Evolutionary conservation across 2,329 filamentous ascomycete genomes (phyloP), one percentile per base, ranked within the genome.

Genomic region (Aspergillus puulaauensis): DNA sequence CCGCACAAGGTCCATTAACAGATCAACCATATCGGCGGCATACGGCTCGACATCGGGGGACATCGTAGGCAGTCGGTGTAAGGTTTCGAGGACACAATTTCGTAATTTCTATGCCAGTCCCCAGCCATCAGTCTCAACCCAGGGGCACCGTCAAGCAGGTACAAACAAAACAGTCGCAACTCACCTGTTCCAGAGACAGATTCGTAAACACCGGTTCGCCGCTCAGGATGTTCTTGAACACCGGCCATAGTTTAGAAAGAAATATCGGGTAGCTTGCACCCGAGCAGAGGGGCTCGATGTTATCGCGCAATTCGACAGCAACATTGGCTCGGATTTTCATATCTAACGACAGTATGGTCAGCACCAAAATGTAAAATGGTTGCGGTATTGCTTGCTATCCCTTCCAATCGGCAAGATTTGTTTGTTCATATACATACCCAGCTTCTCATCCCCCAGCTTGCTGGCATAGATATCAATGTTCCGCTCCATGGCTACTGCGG

Each of bases 181-280:
- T 72, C 75, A 92, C 90, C 83, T 98, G 95, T 71, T 99, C 95
- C 52, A 87, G 83, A 2, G 91, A 96, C 68, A 88, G 91, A 73
- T 90, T 96, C 66, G 93, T 89, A 73, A 99, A 98, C 63, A 96
- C 90, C 40, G 92, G 93, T 69, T 89, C 87, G 54, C 91, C 91
- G 70, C 89, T 88, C 52, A 99, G 80, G 54, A 96, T 90, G 73
- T 84, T 87, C 71, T 95, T 85, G 77, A 98, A 95, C 35, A 96
- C 86, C 40, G 95, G 95, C 79, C 98, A 89, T 68, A 97, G 82
- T 76, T 90, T 90, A 70, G 90, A 86, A 59, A 99, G 82, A 73
- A 99, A 98, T 51, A 84, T 82, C 27, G 85, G 77, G 73, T 98
- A 99, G 67, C 87, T 87, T 55, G 84, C 82, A 53, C 90, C 88